phyloP scores from a whole-genome alignment of 2,329 filamentous ascomycete species.

The Parafenestella ontariensis region DNA sequence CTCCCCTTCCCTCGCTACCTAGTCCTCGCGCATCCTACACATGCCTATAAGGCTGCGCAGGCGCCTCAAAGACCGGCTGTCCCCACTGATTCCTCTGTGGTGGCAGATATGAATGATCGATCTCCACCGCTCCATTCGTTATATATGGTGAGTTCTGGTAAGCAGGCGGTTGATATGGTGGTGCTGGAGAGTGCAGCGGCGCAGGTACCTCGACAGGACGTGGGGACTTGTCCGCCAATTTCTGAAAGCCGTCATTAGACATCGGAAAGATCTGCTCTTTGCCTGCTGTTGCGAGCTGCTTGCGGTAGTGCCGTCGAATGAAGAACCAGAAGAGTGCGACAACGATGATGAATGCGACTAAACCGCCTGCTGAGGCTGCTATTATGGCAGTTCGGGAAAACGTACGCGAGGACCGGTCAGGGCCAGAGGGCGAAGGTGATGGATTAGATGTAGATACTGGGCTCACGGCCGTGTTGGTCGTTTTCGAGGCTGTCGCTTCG shows the following conservation, averaged over 20 bases:
- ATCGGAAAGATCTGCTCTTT: slow-evolving; percentile 16
- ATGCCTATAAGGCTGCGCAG: slow-evolving; percentile 9
- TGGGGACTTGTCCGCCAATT: slow-evolving; percentile 18
- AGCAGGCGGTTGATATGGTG: slow-evolving; percentile 8
- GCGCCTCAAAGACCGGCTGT: slow-evolving; percentile 21
- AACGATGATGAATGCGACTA: slow-evolving; percentile 10
- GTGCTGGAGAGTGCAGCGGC: slow-evolving; percentile 12
- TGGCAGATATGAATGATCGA: slow-evolving; percentile 13
- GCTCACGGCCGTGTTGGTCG: neutral
- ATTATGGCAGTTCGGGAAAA: slow-evolving; percentile 8
- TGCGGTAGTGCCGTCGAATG: slow-evolving; percentile 19
- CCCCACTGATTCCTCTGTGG: slow-evolving; percentile 17
- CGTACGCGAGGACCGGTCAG: neutral
- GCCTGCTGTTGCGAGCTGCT: slow-evolving; percentile 14
- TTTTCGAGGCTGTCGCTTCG: neutral
- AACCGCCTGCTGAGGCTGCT: slow-evolving; percentile 4
- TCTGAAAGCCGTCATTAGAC: slow-evolving; percentile 20
- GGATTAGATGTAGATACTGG: neutral
- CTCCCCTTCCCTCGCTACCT: neutral
- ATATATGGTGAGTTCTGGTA: slow-evolving; percentile 4
- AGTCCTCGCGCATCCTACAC: neutral
- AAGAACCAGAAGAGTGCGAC: slow-evolving; percentile 15
- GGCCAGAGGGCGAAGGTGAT: neutral
- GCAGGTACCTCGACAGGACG: slow-evolving; percentile 21
- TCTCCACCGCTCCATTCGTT: slow-evolving; percentile 12